Base-by-base conservation (phyloP, 768 basidiomycete species). In the Peribolospora kevripleyi region DNA sequence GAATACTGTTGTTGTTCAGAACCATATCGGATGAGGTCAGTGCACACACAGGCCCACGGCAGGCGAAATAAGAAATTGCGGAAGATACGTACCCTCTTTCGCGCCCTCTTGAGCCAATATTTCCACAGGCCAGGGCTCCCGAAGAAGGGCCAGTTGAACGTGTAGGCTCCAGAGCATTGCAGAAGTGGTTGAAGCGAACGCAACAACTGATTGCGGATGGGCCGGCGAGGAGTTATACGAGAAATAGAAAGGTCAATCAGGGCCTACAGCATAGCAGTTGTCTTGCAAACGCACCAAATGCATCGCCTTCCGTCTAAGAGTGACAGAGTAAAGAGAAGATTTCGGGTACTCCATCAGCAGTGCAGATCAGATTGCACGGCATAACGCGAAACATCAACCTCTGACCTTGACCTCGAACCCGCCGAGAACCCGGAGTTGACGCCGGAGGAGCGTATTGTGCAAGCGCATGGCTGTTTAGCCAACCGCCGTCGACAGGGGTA, bases 71-170 rank as follows among this genome's bases (percentile, higher is more conserved):
- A 38, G 10, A 9, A 38, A 25, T 10, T 13, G 11, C 38, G 11
- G 14, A 9, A 50, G 5, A 7, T 60, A 46, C 55, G n/a, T 41
- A 56, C 55, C 61, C 59, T 81, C 77, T 61, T 80, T 80, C 8
- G 91, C 91, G 62, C 97, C 93, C 46, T 85, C 81, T 54, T 81
- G 82, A 63, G 91, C 87, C 50, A 95, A 69, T 55, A 98, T 82
- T 67, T 95, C 91, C 63, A 82, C 66, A 2, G 93, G 93, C 93
- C 93, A 98, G 9, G 77, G 68, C 57, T 82, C 79, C 40, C 80
- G 71, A 37, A 97, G 71, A 8, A 98, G 73, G 62, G 82, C 76
- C 39, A 79, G 69, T 66, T 97, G 93, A 13, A 88, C 82, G 40
- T 76, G 78, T 63, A 93, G 71, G 60, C 81, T 81, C 83, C 86